Percentiles rank a stretch among this genome's conserved stretches.
Evolutionary conservation across 768 basidiomycete species (phyloP).

Genomic region (Suillus bovinus): DNA sequence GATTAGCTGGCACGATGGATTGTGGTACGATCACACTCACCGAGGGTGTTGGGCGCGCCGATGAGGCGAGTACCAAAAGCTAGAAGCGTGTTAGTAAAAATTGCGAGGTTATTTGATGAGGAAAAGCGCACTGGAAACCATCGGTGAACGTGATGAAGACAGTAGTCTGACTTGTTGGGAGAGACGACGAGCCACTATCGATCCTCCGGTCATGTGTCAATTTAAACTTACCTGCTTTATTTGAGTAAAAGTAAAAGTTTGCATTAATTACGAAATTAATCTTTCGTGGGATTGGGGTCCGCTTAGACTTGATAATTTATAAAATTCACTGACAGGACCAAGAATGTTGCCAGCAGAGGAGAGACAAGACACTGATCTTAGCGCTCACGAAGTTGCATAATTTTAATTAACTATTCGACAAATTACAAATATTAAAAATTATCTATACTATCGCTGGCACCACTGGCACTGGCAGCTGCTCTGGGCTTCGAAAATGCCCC

Average conservation of each 20-base stretch:
- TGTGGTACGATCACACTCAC: slow-evolving; percentile 43
- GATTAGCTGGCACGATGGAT: slow-evolving; percentile 21
- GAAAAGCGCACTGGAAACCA: slow-evolving; percentile 34
- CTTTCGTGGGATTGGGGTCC: background rate
- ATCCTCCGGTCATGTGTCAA: slow-evolving; percentile 28
- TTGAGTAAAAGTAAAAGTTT: background rate
- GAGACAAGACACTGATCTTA: background rate
- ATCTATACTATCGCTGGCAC: background rate
- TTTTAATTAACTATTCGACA: background rate
- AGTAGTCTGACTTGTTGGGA: slow-evolving; percentile 64
- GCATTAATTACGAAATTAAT: slow-evolving; percentile 1
- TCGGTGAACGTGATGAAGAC: slow-evolving; percentile 40
- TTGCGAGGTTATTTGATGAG: slow-evolving; percentile 10
- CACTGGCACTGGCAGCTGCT: too few relatives aligned
- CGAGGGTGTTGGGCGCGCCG: slow-evolving; percentile 91
- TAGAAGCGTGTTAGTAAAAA: slow-evolving; percentile 29
- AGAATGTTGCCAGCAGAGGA: background rate
- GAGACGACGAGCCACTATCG: slow-evolving; percentile 42
- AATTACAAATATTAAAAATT: slow-evolving; percentile 3
- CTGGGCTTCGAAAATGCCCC: slow-evolving; percentile 63
- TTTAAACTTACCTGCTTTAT: slow-evolving; percentile 3
- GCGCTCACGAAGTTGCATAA: background rate
- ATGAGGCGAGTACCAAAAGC: slow-evolving; percentile 77
- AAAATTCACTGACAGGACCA: background rate
- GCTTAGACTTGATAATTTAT: background rate